Percentiles rank a stretch among this genome's conserved stretches.
These are phyloP conservation scores for Cylindrodendrum hubeiense DNA, from an alignment of 2,329 filamentous ascomycete genomes.

Conservation along the genomic window DNA sequence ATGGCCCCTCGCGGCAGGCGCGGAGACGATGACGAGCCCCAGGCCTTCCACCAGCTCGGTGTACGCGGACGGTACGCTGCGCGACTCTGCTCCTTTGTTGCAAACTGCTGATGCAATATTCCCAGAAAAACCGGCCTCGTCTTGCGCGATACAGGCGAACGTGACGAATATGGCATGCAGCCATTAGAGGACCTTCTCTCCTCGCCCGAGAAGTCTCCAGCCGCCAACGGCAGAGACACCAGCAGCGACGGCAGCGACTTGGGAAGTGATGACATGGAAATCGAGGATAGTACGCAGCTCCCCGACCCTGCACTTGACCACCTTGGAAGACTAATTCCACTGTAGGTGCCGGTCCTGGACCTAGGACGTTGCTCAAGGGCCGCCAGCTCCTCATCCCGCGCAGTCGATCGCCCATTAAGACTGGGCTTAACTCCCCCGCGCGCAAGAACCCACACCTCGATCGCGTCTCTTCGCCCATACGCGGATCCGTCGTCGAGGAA, in stretches of 20 bases:
- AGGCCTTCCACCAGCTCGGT: conserved; percentile 51
- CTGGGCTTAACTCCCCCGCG: conserved; percentile 70
- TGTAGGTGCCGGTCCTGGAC: conserved; percentile 65
- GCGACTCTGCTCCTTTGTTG: neutral
- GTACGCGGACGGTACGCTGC: conserved; percentile 53
- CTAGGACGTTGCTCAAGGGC: conserved; percentile 64
- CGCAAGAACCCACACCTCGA: conserved; percentile 70
- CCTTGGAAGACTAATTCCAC: conserved; percentile 35
- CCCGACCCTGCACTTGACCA: neutral
- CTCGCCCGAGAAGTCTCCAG: conserved; percentile 74
- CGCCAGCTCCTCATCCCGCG: conserved; percentile 63
- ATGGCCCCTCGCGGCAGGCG: conserved; percentile 52
- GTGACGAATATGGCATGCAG: conserved; percentile 94
- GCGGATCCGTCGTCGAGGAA: conserved; percentile 51
- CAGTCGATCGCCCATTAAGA: conserved; percentile 73
- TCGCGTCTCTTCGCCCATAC: conserved; percentile 63
- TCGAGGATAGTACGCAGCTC: conserved; percentile 58
- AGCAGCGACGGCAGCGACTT: conserved; percentile 36
- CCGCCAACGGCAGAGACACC: conserved; percentile 41
- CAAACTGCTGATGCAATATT: conserved; percentile 16
- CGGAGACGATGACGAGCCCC: conserved; percentile 45
- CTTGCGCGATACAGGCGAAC: conserved; percentile 80
- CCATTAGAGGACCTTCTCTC: conserved; percentile 90
- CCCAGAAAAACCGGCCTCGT: conserved; percentile 89
- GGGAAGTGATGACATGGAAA: conserved; percentile 65